These are phyloP conservation scores for Linum trigynum DNA, from an alignment of 345 rosid species.

Conservation along the genomic window DNA sequence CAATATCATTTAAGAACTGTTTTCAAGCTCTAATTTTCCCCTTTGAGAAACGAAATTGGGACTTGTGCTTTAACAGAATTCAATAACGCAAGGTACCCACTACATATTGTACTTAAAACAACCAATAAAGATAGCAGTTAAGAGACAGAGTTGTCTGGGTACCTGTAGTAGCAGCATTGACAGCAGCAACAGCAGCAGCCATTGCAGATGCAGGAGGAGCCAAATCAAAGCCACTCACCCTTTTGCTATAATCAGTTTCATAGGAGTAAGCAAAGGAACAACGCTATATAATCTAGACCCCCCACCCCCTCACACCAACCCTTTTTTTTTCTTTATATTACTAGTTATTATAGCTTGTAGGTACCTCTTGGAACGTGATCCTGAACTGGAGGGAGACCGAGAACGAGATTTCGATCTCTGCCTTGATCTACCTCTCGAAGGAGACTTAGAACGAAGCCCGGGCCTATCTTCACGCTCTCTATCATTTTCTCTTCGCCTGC, in stretches of 20 bases:
- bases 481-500: constrained; percentile 59
- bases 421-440: constrained; percentile 29
- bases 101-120: not conserved
- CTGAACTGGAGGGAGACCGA: constrained; percentile 12
- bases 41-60: not conserved
- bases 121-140: not conserved
- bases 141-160: not conserved
- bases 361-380: constrained; percentile 3
- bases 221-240: constrained; percentile 4
- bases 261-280: not conserved
- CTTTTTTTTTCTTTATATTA: too few relatives aligned
- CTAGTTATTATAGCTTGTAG: not conserved
- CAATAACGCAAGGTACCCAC: not conserved
- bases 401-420: constrained; percentile 6
- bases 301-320: not conserved
- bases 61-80: too few relatives aligned
- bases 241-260: not conserved
- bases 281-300: not conserved
- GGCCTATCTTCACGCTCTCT: constrained; percentile 67
- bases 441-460: constrained; percentile 45
- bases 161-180: not conserved
- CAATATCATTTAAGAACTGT: not conserved
- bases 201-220: constrained; percentile 1
- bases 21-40: not conserved
- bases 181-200: constrained; percentile 1